A percentile compares a stretch with the other conserved stretches of the same genome.
Evolutionary conservation across 768 basidiomycete species (phyloP).

Genomic region (Strobilomyces confusus): DNA sequence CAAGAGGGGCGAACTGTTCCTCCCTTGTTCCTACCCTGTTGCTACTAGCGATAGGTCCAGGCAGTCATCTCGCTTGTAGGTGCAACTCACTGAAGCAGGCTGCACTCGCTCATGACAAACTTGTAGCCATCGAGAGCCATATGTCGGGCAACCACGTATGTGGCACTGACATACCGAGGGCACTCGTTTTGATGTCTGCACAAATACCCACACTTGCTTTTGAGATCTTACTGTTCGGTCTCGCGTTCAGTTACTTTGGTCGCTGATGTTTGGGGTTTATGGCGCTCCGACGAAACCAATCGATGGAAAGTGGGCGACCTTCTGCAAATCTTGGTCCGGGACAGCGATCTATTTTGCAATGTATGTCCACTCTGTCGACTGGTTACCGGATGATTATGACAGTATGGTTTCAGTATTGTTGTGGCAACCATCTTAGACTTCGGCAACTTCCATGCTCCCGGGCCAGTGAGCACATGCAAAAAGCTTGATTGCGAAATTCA

Average conservation of each 20-base stretch:
- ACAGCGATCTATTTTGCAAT: conserved; percentile 19
- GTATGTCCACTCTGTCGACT: conserved; percentile 1
- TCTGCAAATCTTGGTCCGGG: conserved; percentile 13
- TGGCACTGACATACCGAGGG: not conserved
- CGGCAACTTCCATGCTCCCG: not conserved
- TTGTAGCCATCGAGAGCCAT: not conserved
- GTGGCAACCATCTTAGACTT: conserved; percentile 3
- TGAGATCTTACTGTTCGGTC: conserved; percentile 14
- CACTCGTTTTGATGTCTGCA: not conserved
- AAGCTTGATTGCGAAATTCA: not conserved
- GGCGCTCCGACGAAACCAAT: not conserved
- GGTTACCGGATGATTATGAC: not conserved
- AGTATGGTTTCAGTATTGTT: not conserved
- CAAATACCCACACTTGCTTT: conserved; percentile 11
- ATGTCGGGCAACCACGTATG: not conserved
- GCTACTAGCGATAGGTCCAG: conserved; percentile 11
- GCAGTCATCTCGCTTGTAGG: conserved; percentile 5
- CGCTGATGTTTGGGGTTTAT: conserved; percentile 1
- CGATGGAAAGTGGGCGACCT: conserved; percentile 6
- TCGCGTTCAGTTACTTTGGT: conserved; percentile 13
- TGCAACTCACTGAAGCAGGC: not conserved
- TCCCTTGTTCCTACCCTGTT: conserved; percentile 11
- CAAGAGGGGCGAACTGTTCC: no score
- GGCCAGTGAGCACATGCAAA: not conserved
- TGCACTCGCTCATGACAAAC: not conserved